phyloP scores from a whole-genome alignment of 2,329 filamentous ascomycete species.

The Fusarium transvaalense region DNA sequence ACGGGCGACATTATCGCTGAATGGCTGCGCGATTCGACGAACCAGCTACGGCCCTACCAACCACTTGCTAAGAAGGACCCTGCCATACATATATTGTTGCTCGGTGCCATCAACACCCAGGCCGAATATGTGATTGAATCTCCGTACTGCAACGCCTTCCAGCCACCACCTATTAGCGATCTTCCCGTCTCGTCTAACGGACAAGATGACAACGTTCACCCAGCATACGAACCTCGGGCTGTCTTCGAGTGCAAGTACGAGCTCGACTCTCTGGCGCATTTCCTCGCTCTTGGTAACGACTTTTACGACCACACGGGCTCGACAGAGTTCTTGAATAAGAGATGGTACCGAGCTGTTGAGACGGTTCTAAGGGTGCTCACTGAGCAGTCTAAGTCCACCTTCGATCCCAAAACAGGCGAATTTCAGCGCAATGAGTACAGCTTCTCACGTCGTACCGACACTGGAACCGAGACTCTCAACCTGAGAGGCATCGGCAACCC shows the following conservation, averaged over 20 bases:
- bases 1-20: constrained; percentile 94
- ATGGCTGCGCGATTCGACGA: constrained; percentile 92
- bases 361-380: constrained; percentile 80
- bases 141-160: constrained; percentile 98
- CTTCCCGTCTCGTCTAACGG: constrained; percentile 80
- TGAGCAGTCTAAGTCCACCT: constrained; percentile 84
- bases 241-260: constrained; percentile 99
- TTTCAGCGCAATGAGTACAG: constrained; percentile 84
- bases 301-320: constrained; percentile 86
- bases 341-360: constrained; percentile 84
- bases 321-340: constrained; percentile 78
- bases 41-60: constrained; percentile 93
- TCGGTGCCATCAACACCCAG: constrained; percentile 96
- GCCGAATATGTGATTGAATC: constrained; percentile 93
- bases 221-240: constrained; percentile 82
- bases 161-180: constrained; percentile 87
- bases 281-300: constrained; percentile 86
- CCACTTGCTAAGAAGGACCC: constrained; percentile 83
- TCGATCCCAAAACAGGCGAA: constrained; percentile 73
- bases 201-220: constrained; percentile 87
- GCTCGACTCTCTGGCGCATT: constrained; percentile 93
- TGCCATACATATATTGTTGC: constrained; percentile 80
- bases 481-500: constrained; percentile 91
- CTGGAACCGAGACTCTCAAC: constrained; percentile 90
- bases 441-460: constrained; percentile 83